These are phyloP conservation scores for Umbelopsis vinacea DNA, from an alignment of 192 early-diverging fungal genomes.

Conservation along the genomic window DNA sequence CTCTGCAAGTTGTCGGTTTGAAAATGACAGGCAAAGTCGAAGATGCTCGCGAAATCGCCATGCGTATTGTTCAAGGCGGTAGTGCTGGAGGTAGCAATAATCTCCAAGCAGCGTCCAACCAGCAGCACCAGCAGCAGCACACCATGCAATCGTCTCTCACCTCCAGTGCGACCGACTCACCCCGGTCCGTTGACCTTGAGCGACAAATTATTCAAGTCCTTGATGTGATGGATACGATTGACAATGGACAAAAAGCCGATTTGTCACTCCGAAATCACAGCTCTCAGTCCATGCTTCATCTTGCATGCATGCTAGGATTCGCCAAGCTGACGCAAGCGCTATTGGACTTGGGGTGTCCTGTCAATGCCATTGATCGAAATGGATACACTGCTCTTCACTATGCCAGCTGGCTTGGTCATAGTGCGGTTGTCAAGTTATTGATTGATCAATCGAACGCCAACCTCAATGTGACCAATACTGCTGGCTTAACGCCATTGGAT, in stretches of 20 bases:
- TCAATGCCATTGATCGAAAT: constrained; percentile 63
- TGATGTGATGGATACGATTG: constrained; percentile 46
- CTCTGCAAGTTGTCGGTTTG: constrained; percentile 86
- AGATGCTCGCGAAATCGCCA: constrained; percentile 73
- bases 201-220: constrained; percentile 46
- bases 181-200: constrained; percentile 27
- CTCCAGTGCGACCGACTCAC: constrained; percentile 24
- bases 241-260: constrained; percentile 39
- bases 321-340: constrained; percentile 49
- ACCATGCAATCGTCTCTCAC: constrained; percentile 32
- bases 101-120: constrained; percentile 25
- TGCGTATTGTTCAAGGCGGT: constrained; percentile 60
- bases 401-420: constrained; percentile 61
- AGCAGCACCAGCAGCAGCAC: constrained; percentile 40
- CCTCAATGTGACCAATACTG: constrained; percentile 13
- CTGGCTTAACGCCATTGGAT: constrained; percentile 27
- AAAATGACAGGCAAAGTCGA: constrained; percentile 78
- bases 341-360: constrained; percentile 44
- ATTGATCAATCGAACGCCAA: constrained; percentile 35
- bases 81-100: constrained; percentile 17
- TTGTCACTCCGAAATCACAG: constrained; percentile 44
- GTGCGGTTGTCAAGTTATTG: constrained; percentile 57
- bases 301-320: constrained; percentile 67
- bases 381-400: constrained; percentile 75
- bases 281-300: constrained; percentile 67